Evolutionary conservation across 805 yeast species (phyloP), one percentile per base, ranked within the genome.

Genomic region (Priceomyces castillae): DNA sequence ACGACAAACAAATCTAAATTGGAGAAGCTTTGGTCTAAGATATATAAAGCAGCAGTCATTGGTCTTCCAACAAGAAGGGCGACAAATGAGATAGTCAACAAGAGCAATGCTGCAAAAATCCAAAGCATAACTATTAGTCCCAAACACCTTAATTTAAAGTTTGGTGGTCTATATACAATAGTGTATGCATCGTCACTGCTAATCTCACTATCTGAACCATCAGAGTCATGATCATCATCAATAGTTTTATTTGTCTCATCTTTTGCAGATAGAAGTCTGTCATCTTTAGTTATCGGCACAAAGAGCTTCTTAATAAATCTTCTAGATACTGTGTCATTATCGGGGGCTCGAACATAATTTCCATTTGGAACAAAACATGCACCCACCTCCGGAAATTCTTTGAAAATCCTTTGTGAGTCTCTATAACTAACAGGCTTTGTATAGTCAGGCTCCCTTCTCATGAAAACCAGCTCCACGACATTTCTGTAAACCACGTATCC

Each of bases 101-200:
- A 49, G 14, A 69, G 46, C 3, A 69, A 41, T 1, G 65, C 65
- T 1, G 72, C 67, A 52, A 73, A 75, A 2, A 67, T 43, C 80
- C 86, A 80, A 12, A 79, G 58, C 58, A 66, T 54, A 7, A 64
- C 48, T 17, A 79, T 62, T 35, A 86, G 58, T 0, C 56, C 65
- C 17, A 76, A 67, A 28, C 89, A 73, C 46, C 97, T 73, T 2
- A 56, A 25, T 40, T 80, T 74, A 61, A 92, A 87, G 39, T 74
- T 52, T 1, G 96, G 95, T 3, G 99, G 98, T 36, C 88, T 73
- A 64, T 90, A 95, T 2, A 90, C 97, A 22, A 90, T 78, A 2
- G 78, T 73, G 61, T 90, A 89, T 1, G 67, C 67, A 38, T 67
- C 61, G 17, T 65, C 70, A 16, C 69, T 61, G 6, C 59, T 64